Percentiles rank a stretch among this genome's conserved stretches.
Conservation (phyloP, 2,329 filamentous ascomycete species). For the Penicillium griseofulvum region DNA sequence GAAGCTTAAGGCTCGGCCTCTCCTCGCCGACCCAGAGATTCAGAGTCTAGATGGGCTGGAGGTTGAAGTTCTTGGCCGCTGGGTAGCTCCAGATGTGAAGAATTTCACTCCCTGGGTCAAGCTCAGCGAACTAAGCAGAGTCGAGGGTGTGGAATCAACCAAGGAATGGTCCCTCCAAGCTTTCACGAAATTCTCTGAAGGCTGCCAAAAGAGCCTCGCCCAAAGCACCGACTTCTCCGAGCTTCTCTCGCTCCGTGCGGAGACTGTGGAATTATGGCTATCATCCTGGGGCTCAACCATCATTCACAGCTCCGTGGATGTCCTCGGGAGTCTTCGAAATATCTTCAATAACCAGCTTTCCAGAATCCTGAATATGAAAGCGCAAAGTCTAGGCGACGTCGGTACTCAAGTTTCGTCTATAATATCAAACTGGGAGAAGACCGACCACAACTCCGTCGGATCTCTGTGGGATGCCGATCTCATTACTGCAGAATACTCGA, state of each 20-base stretch:
- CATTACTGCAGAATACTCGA: constrained; percentile 63
- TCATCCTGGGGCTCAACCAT: constrained; percentile 62
- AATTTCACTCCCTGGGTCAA: constrained; percentile 86
- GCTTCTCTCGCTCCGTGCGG: constrained; percentile 67
- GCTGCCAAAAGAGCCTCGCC: constrained; percentile 60
- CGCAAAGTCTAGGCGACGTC: constrained; percentile 63
- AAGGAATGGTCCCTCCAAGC: constrained; percentile 63
- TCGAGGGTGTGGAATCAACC: constrained; percentile 60
- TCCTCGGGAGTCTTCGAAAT: constrained; percentile 67
- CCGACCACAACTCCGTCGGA: constrained; percentile 50
- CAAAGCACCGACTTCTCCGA: constrained; percentile 64
- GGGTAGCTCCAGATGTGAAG: constrained; percentile 78
- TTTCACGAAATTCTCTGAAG: constrained; percentile 59
- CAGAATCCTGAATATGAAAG: constrained; percentile 61
- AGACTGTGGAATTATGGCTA: constrained; percentile 73
- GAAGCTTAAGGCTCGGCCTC: constrained; percentile 64
- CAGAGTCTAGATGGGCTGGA: constrained; percentile 66
- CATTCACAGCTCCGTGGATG: constrained; percentile 52
- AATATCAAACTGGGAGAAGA: constrained; percentile 60
- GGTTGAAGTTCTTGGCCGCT: constrained; percentile 72
- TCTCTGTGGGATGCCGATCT: constrained; percentile 67
- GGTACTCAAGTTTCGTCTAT: constrained; percentile 62
- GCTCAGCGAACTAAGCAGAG: constrained; percentile 69
- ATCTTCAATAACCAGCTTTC: constrained; percentile 68
- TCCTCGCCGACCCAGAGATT: constrained; percentile 71